These are phyloP conservation scores for Eucalyptus pauciflora DNA, from an alignment of 345 rosid genomes.

Conservation along the genomic window DNA sequence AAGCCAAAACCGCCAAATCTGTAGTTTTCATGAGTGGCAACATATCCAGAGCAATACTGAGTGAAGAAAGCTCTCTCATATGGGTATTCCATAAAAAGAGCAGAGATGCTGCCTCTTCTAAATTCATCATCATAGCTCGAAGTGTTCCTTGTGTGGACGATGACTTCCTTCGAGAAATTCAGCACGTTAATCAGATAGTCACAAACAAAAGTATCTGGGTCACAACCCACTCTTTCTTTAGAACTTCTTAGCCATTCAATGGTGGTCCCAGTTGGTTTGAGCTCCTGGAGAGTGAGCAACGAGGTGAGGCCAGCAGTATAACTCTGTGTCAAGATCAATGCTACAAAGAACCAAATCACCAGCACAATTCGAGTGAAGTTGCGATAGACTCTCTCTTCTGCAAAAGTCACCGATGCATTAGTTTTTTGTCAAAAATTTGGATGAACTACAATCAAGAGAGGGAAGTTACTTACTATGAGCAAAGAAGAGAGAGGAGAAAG, in stretches of 20 bases:
- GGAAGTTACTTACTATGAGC: no score
- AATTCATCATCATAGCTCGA: constrained; percentile 2
- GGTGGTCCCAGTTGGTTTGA: constrained; percentile 17
- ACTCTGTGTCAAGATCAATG: constrained; percentile 39
- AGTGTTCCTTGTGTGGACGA: background rate
- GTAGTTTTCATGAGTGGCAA: background rate
- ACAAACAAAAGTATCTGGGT: constrained; percentile 29
- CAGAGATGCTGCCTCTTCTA: constrained; percentile 5
- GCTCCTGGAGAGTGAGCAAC: constrained; percentile 31
- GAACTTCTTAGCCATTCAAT: constrained; percentile 9
- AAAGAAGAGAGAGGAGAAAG: no score
- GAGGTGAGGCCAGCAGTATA: constrained; percentile 56
- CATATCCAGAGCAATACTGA: constrained; percentile 18
- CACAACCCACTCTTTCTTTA: constrained; percentile 31
- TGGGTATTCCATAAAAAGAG: constrained; percentile 47
- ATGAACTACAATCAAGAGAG: no score
- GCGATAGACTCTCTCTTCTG: constrained; percentile 30
- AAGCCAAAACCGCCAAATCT: constrained; percentile 56
- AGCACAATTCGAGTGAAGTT: constrained; percentile 34
- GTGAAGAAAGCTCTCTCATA: constrained; percentile 26
- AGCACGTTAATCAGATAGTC: constrained; percentile 16
- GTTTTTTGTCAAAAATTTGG: background rate
- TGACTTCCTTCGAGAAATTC: constrained; percentile 1
- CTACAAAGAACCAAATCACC: constrained; percentile 50
- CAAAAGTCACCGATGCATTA: background rate